Base-by-base conservation (phyloP, 208 protist genomes). In the Acanthamoeba divionensis region DNA sequence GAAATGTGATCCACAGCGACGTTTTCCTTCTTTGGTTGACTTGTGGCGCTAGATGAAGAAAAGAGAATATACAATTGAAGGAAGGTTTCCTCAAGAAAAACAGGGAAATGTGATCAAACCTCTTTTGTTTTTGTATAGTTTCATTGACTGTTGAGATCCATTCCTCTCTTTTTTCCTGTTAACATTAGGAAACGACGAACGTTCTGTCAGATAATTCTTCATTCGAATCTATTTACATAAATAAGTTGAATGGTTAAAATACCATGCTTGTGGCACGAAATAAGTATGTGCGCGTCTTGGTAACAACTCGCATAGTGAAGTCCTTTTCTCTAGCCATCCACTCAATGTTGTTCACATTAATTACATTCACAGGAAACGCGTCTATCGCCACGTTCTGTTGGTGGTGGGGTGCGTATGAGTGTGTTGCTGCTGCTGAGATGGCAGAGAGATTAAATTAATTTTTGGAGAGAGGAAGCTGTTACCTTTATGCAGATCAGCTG, bases 401-500 rank as follows among this genome's bases (percentile, higher is more conserved):
- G 31, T n/a, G 4, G 12, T n/a, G 6, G 8, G 52, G 18, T 60
- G 52, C 52, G 18, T n/a, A 44, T 26, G 31, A 2, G 31, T 26
- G 26, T 21, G 66, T 13, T 5, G 5, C 4, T 13, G 66, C n/a
- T 5, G 18, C 9, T 69, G 63, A 69, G 63, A 9, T n/a, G 21
- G 63, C 12, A 9, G 24, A 69, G 21, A 13, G 13, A 10, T 24
- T 69, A 13, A n/a, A 21, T 24, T 29, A 29, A 13, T 9, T 12
- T 21, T 9, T 69, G 63, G 13, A 69, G 52, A 18, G 15, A 13
- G 13, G 52, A 57, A 57, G 52, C 26, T 24, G 12, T 9, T 54
- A 79, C 67, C 13, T 47, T 41, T 24, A 79, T 45, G 75, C 75
- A 85, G 2, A 85, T 48, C 10, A 85, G 75, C 29, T 85, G 75